phyloP scores from a whole-genome alignment of 768 basidiomycete species.

The Royoungia palumana region DNA sequence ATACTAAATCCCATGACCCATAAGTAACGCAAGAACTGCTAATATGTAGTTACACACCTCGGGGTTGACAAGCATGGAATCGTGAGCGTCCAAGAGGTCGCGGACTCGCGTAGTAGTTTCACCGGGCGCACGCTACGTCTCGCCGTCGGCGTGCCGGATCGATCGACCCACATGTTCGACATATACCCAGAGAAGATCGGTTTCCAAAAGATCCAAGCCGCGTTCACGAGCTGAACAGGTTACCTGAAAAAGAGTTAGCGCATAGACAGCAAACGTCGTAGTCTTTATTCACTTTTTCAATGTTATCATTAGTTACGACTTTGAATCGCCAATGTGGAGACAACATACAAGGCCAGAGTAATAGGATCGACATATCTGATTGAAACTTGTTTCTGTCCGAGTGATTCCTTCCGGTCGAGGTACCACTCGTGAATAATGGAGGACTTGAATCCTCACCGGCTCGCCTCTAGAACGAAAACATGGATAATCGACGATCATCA shows the following conservation, averaged over 20 bases:
- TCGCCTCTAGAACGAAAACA: too few relatives aligned
- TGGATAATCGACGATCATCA: too few relatives aligned
- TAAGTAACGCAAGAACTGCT: too few relatives aligned
- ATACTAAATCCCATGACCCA: too few relatives aligned
- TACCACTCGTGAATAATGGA: too few relatives aligned
- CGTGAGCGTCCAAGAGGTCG: too few relatives aligned
- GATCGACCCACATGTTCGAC: constrained; percentile 23
- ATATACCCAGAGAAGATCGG: constrained; percentile 33
- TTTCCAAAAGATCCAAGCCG: constrained; percentile 40
- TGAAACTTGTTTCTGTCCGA: constrained; percentile 23
- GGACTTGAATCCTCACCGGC: too few relatives aligned
- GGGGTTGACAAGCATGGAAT: too few relatives aligned
- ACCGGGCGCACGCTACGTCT: constrained; percentile 24
- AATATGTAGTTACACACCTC: too few relatives aligned
- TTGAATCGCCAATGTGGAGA: not conserved
- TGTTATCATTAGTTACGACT: not conserved
- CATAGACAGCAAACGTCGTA: constrained; percentile 1
- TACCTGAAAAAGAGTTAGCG: not conserved
- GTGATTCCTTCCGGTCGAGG: not conserved
- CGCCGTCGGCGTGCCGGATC: not conserved
- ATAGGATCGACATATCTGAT: constrained; percentile 33
- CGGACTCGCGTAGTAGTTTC: too few relatives aligned
- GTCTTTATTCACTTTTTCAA: not conserved
- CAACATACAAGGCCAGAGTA: constrained; percentile 22
- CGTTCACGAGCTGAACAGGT: constrained; percentile 31